Base-by-base conservation (phyloP, 2,329 filamentous ascomycete genomes). In the Aspergillus alliaceus region DNA sequence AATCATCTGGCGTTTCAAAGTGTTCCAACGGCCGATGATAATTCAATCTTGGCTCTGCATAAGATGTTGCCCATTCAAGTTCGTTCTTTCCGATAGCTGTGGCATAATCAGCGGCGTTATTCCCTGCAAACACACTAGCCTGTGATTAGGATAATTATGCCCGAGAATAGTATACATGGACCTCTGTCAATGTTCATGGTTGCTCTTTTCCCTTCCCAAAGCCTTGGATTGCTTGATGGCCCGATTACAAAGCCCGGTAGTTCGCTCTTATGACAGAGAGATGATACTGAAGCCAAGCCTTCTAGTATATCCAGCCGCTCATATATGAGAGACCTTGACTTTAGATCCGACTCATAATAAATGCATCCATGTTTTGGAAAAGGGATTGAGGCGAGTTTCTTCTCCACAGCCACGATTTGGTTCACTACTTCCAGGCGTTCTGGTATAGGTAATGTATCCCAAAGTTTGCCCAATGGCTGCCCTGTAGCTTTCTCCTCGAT, bases 401-500 rank as follows among this genome's bases (percentile, higher is more conserved):
- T 57, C 55, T 70, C 65, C 9, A 68, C 54, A 3, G 63, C 57
- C n/a, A 67, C 53, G 24, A 68, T 50, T n/a, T 62, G 61, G 20
- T 55, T 51, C 22, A 64, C 50, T 3, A 69, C 54, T 7, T 35
- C 42, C 15, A 58, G 32, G 27, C 62, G 54, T 27, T 55, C 35
- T 29, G 57, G 3, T 12, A 51, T 56, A 4, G 61, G 53, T 35
- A 64, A 46, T 6, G 48, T 39, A 49, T 59, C 66, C 75, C 73
- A 76, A 11, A 69, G 49, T 5, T 67, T 63, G 11, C 67, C 71
- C 20, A 75, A 50, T 3, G 67, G 64, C 6, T 59, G 59, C 12
- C 75, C 75, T 1, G 31, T 55, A 15, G 70, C 60, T 25, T 69
- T 66, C 54, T 74, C 75, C 67, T 77, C 74, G 20, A 78, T 69